A percentile compares a stretch with the other conserved stretches of the same genome.
phyloP scores from a whole-genome alignment of 352 stramenopile species.

The Globisporangium solare region DNA sequence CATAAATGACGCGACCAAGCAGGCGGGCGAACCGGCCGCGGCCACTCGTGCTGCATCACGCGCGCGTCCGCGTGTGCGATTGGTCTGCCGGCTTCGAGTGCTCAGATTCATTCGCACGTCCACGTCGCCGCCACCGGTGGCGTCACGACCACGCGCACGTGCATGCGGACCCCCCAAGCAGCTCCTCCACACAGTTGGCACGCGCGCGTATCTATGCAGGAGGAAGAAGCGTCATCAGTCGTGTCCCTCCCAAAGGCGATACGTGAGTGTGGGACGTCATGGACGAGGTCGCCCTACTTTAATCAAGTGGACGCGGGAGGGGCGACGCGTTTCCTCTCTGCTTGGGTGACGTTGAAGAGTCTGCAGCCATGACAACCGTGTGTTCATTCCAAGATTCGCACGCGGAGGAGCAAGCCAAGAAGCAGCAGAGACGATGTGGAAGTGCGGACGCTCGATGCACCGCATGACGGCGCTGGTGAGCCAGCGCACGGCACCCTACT shows the following conservation, averaged over 20 bases:
- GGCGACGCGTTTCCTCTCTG: slow-evolving; percentile 10
- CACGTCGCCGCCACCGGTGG: background rate
- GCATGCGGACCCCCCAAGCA: background rate
- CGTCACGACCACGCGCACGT: background rate
- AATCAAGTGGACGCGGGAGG: background rate
- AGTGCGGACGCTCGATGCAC: slow-evolving; percentile 14
- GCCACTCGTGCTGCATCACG: slow-evolving; percentile 2
- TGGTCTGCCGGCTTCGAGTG: background rate
- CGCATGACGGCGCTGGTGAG: slow-evolving; percentile 11
- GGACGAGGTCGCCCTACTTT: slow-evolving; percentile 2
- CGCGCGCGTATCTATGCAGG: slow-evolving; percentile 3
- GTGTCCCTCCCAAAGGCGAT: slow-evolving; percentile 1
- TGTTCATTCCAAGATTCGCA: slow-evolving; percentile 12
- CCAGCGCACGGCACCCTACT: slow-evolving; percentile 7
- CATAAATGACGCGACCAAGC: background rate
- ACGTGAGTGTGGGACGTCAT: background rate
- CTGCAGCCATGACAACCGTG: background rate
- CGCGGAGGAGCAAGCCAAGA: background rate
- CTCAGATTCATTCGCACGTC: background rate
- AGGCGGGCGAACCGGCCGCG: background rate
- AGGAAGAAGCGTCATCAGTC: background rate
- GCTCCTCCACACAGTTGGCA: slow-evolving; percentile 1
- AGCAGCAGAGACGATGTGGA: slow-evolving; percentile 6
- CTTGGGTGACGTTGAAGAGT: slow-evolving; percentile 11
- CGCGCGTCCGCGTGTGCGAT: slow-evolving; percentile 1